Evolutionary conservation across 2,329 filamentous ascomycete species (phyloP).

Genomic region (Venturia asperata): DNA sequence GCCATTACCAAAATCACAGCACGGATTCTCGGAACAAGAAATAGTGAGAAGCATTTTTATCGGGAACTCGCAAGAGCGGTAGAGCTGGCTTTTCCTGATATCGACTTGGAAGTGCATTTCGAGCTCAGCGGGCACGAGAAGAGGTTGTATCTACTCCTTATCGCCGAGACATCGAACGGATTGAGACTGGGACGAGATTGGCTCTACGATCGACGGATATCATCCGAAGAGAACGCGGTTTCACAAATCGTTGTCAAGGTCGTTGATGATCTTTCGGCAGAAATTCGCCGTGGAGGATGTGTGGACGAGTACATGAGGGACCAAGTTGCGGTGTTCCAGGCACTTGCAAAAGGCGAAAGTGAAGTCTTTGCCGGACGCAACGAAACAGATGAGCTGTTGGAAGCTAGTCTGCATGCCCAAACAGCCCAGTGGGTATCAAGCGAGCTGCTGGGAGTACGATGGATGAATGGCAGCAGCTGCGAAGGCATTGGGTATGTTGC

Average conservation of each 20-base stretch:
- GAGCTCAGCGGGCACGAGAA: constrained; percentile 40
- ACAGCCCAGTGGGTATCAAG: constrained; percentile 42
- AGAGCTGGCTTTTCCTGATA: background rate
- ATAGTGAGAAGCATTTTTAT: constrained; percentile 29
- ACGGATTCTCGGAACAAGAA: constrained; percentile 34
- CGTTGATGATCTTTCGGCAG: constrained; percentile 37
- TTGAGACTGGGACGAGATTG: constrained; percentile 47
- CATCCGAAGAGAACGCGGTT: constrained; percentile 24
- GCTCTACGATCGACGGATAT: constrained; percentile 37
- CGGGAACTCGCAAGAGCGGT: constrained; percentile 18
- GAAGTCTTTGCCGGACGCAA: constrained; percentile 28
- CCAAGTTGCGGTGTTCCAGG: constrained; percentile 54
- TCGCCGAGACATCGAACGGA: constrained; percentile 44
- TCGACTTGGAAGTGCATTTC: constrained; percentile 26
- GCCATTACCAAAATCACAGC: constrained; percentile 28
- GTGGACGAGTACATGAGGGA: constrained; percentile 52
- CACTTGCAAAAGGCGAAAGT: constrained; percentile 42
- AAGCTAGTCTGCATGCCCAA: constrained; percentile 38
- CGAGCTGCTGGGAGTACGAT: constrained; percentile 34
- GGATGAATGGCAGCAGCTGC: constrained; percentile 33
- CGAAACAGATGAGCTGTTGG: constrained; percentile 23
- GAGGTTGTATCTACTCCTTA: constrained; percentile 48
- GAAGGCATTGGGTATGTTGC: constrained; percentile 31
- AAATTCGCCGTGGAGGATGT: constrained; percentile 42
- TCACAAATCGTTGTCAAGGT: constrained; percentile 39